Base-by-base conservation (phyloP, 345 rosid species). In the Arabis hirsuta region DNA sequence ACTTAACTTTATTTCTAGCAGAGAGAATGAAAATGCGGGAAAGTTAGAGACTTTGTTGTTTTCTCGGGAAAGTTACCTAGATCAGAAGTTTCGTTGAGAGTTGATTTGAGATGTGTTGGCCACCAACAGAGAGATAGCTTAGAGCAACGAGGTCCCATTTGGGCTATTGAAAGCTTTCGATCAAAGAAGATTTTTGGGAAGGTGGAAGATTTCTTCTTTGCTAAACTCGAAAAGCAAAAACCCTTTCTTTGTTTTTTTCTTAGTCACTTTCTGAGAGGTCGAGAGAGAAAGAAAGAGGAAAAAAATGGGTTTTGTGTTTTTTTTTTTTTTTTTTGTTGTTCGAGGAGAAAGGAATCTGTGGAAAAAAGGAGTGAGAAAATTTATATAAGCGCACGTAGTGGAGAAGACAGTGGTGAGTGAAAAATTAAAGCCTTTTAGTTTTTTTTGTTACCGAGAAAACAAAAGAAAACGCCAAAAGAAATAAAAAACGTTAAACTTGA, bases 131-230 rank as follows among this genome's bases (percentile, higher is more conserved):
- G 81, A 48, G 98, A 88, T 61, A 86, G 68, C 78, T 86, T 92
- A 81, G 98, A 92, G 92, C 96, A 92, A 62, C 92, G 85, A 83
- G 78, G 85, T 83, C 96, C 98, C 98, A 92, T 92, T 84, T 59
- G 36, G 79, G 81, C 29, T 44, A 62, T 61, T 55, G 0, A 46
- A 45, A 41, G 31, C 32, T 60, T 62, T 70, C 13, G 65, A 45
- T 42, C 65, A 55, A 38, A 46, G 62, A 46, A 46, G 72, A 39
- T 57, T 63, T 32, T 41, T 41, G 24, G 24, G 24, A 22, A 22
- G 24, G 24, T 22, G 24, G 2, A 22, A 22, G 24, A 22, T 22
- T 22, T 22, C 24, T 22, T 22, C 24, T 57, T 61, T 12, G 48
- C 13, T 55, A 57, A 63, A 76, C 80, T 61, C 61, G 68, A 29